phyloP scores from a whole-genome alignment of 208 protist genomes.

The Wallacemonas sp. region DNA sequence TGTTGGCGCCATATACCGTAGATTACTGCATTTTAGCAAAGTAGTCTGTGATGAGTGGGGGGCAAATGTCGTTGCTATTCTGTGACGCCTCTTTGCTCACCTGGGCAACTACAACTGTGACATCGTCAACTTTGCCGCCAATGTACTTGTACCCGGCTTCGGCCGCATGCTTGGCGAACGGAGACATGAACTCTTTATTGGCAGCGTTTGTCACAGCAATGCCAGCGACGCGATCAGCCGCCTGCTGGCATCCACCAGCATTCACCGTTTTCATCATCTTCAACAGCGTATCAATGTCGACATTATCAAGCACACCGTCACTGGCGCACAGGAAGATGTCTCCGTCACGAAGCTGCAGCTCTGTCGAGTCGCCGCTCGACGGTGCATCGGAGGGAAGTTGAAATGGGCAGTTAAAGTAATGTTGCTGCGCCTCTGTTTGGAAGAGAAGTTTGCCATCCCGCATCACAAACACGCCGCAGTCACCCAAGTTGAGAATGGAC shows the following conservation, averaged over 20 bases:
- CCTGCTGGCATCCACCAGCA: conserved; percentile 47
- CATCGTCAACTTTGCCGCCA: conserved; percentile 87
- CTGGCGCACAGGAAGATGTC: conserved; percentile 81
- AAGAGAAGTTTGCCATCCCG: conserved; percentile 65
- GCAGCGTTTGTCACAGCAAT: conserved; percentile 55
- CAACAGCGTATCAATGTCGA: conserved; percentile 65
- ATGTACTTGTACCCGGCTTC: conserved; percentile 59
- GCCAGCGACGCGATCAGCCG: conserved; percentile 58
- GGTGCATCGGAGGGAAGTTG: conserved; percentile 80
- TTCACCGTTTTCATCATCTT: conserved; percentile 40
- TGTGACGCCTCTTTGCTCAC: conserved; percentile 33
- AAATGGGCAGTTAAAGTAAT: conserved; percentile 88
- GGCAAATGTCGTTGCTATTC: conserved; percentile 27
- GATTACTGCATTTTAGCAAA: conserved; percentile 3
- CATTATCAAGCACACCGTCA: conserved; percentile 86
- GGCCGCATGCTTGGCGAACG: conserved; percentile 75
- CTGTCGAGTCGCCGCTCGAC: conserved; percentile 53
- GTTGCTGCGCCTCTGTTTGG: conserved; percentile 70
- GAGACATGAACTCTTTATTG: conserved; percentile 58
- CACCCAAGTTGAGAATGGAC: conserved; percentile 86
- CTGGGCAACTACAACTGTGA: conserved; percentile 78
- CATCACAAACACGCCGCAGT: conserved; percentile 77
- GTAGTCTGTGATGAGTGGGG: conserved; percentile 54
- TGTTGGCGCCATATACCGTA: neutral
- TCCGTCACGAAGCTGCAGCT: conserved; percentile 55